Evolutionary conservation across 257 asterid genomes (phyloP).

Genomic region (Petunia secreta): DNA sequence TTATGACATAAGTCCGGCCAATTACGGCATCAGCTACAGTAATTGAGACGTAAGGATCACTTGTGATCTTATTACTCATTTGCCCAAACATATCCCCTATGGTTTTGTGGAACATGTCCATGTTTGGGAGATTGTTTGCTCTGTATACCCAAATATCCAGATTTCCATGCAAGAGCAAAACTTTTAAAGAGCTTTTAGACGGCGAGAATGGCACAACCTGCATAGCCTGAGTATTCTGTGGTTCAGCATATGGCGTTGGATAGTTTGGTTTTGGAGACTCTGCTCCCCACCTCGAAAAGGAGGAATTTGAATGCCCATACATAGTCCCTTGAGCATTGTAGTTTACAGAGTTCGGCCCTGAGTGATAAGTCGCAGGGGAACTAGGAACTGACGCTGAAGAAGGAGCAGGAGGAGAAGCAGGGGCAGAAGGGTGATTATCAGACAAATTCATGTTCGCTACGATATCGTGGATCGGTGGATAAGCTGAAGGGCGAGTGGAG

Average conservation of each 20-base stretch:
- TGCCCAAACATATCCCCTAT: slow-evolving; percentile 91
- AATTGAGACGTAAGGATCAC: slow-evolving; percentile 91
- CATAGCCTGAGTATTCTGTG: slow-evolving; percentile 42
- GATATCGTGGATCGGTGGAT: slow-evolving; percentile 74
- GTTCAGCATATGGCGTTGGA: slow-evolving; percentile 32
- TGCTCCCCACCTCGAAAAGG: slow-evolving; percentile 66
- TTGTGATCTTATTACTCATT: slow-evolving; percentile 71
- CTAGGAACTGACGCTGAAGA: slow-evolving; percentile 34
- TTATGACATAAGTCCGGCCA: slow-evolving; percentile 87
- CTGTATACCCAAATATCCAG: slow-evolving; percentile 82
- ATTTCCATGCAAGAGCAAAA: slow-evolving; percentile 83
- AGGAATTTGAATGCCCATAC: slow-evolving; percentile 51
- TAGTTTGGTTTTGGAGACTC: slow-evolving; percentile 37
- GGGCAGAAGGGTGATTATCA: slow-evolving; percentile 47
- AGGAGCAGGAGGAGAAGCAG: slow-evolving; percentile 60
- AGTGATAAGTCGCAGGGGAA: slow-evolving; percentile 52
- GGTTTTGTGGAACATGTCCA: slow-evolving; percentile 98
- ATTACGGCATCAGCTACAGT: slow-evolving; percentile 65
- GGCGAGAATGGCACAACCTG: slow-evolving; percentile 68
- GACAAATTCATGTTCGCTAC: slow-evolving; percentile 59
- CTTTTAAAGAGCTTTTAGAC: slow-evolving; percentile 59
- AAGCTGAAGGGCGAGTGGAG: slow-evolving; percentile 49
- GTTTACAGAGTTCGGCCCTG: slow-evolving; percentile 55
- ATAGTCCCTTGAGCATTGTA: slow-evolving; percentile 44
- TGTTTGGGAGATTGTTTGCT: slow-evolving; percentile 96